Conservation (phyloP, 805 yeast species). For the Cyberlindnera mycetangii region DNA sequence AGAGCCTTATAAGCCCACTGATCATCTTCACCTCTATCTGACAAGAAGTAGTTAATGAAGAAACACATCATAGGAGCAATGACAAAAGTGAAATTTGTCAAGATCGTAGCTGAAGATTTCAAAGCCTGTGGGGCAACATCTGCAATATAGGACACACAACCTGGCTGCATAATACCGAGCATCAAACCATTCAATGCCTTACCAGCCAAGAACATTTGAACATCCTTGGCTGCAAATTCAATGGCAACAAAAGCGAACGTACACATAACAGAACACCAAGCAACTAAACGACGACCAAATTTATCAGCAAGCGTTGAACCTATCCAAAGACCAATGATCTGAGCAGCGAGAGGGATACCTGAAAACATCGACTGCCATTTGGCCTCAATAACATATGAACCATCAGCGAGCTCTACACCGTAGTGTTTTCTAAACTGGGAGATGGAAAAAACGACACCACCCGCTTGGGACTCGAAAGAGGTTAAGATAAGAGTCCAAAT, state of each 20-base stretch:
- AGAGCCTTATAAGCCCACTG: constrained; percentile 34
- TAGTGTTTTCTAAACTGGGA: constrained; percentile 35
- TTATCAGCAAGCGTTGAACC: constrained; percentile 28
- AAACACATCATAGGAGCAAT: constrained; percentile 38
- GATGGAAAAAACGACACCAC: constrained; percentile 36
- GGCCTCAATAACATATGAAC: constrained; percentile 35
- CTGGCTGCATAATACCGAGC: constrained; percentile 38
- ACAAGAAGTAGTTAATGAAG: constrained; percentile 21
- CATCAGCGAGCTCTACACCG: constrained; percentile 26
- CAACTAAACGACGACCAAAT: constrained; percentile 34
- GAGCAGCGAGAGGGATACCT: constrained; percentile 31
- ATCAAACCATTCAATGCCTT: constrained; percentile 39
- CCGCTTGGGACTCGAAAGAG: constrained; percentile 41
- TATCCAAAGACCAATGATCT: constrained; percentile 30
- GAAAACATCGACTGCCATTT: constrained; percentile 43
- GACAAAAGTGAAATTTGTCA: constrained; percentile 36
- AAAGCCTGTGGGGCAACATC: constrained; percentile 40
- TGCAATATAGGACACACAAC: constrained; percentile 37
- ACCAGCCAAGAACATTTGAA: constrained; percentile 37
- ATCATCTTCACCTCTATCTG: constrained; percentile 19
- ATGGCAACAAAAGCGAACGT: constrained; percentile 36
- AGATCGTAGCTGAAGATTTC: constrained; percentile 36
- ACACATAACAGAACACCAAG: constrained; percentile 29
- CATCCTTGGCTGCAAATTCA: constrained; percentile 37
- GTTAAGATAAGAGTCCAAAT: constrained; percentile 38